Evolutionary conservation across 2,329 filamentous ascomycete genomes (phyloP).

Genomic region (Aspergillus oerlinghausenensis): DNA sequence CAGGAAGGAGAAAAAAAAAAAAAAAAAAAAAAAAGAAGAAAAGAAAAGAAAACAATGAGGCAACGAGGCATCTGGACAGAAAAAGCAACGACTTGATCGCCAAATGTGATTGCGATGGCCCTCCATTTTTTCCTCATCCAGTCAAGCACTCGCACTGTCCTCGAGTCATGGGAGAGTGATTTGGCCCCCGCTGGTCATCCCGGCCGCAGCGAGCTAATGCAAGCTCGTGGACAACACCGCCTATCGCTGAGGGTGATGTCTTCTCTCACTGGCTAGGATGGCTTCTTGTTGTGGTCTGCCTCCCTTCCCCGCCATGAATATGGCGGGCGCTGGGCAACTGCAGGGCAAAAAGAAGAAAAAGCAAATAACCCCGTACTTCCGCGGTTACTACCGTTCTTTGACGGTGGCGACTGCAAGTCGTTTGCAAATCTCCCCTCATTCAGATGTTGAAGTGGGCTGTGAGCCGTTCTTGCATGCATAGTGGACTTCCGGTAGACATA

Average conservation of each 20-base stretch:
- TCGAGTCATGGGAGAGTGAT: not conserved
- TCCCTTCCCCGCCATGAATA: not conserved
- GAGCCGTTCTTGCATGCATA: not conserved
- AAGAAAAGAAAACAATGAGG: not conserved
- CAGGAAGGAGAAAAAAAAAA: not conserved
- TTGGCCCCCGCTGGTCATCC: not conserved
- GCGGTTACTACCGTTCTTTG: not conserved
- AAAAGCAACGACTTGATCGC: not conserved
- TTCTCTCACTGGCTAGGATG: not conserved
- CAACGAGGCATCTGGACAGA: not conserved
- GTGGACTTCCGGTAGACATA: not conserved
- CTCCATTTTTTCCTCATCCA: not conserved
- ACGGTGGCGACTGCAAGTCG: not conserved
- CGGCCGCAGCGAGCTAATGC: not conserved
- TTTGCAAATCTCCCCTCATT: not conserved
- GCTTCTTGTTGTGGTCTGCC: not conserved
- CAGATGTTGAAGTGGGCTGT: not conserved
- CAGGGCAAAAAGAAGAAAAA: slow-evolving; percentile 1
- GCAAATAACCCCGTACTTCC: not conserved
- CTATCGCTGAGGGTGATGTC: slow-evolving; percentile 1
- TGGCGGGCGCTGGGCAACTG: not conserved
- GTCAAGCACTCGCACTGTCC: not conserved
- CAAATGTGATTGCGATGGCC: not conserved
- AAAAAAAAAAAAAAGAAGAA: not conserved
- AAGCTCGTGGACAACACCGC: not conserved